Conservation (phyloP, 2,329 filamentous ascomycete species). For the Juglanconis oblonga region DNA sequence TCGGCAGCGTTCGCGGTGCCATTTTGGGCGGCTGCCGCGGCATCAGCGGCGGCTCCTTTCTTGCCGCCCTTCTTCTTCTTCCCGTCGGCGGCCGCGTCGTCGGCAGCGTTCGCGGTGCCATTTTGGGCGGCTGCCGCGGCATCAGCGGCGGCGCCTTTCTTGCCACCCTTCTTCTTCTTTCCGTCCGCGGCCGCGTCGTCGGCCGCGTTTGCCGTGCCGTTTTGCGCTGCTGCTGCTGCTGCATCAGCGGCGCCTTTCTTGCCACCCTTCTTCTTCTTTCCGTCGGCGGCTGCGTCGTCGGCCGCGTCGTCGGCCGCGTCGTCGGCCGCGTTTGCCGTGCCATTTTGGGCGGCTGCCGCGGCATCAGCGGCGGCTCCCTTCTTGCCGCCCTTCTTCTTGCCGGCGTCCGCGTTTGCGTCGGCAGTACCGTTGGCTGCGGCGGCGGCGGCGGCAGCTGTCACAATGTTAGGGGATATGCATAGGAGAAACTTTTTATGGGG, state of each 20-base stretch:
- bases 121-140: not conserved
- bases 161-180: too few species aligned
- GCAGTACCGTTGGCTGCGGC: not conserved
- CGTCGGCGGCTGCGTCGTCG: not conserved
- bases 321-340: not conserved
- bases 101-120: not conserved
- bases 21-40: not conserved
- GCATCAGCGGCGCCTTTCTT: not conserved
- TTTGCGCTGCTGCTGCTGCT: not conserved
- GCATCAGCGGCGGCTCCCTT: not conserved
- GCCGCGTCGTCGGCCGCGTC: not conserved
- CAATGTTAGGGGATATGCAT: not conserved
- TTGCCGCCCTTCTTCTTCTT: too few species aligned
- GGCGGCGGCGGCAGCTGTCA: not conserved
- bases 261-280: not conserved
- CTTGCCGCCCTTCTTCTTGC: not conserved
- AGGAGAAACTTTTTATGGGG: not conserved
- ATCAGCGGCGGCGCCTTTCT: not conserved
- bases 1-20: not conserved
- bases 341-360: not conserved
- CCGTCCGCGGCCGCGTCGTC: not conserved
- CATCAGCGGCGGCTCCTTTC: not conserved
- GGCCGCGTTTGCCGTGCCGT: not conserved
- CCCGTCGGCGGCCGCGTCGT: not conserved
- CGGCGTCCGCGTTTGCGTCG: not conserved